Conservation (phyloP, 2,329 filamentous ascomycete species). For the Zymoseptoria pseudotritici region DNA sequence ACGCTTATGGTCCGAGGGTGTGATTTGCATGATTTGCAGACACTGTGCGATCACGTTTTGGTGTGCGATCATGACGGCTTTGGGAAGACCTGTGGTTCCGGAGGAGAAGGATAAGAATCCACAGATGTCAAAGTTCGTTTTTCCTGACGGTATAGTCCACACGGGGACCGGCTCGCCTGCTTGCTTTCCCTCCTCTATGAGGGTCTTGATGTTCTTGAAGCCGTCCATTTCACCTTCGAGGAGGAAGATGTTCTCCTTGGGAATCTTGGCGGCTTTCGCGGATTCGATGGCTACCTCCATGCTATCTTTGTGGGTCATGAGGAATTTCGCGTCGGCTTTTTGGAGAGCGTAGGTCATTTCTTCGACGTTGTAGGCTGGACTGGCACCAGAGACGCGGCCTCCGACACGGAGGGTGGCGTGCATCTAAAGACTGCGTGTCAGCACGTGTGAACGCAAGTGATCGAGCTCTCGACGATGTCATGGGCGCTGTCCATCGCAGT, state of each 20-base stretch:
- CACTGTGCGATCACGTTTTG: constrained; percentile 54
- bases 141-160: constrained; percentile 45
- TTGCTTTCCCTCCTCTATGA: constrained; percentile 38
- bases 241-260: constrained; percentile 47
- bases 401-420: constrained; percentile 48
- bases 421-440: constrained; percentile 32
- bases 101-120: constrained; percentile 45
- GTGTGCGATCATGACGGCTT: constrained; percentile 46
- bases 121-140: constrained; percentile 52
- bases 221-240: constrained; percentile 48
- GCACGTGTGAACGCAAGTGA: neutral
- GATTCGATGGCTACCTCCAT: constrained; percentile 50
- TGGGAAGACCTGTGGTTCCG: constrained; percentile 45
- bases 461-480: neutral
- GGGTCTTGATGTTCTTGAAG: constrained; percentile 42
- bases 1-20: constrained; percentile 41
- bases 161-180: constrained; percentile 38
- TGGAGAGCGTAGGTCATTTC: constrained; percentile 61
- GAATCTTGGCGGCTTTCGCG: constrained; percentile 48
- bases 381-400: constrained; percentile 54
- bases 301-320: constrained; percentile 50
- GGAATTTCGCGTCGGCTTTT: constrained; percentile 49
- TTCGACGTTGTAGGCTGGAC: constrained; percentile 58
- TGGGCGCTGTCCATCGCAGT: no score
- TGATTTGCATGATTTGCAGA: constrained; percentile 51